These are phyloP conservation scores for Saturnispora ahearnii DNA, from an alignment of 805 yeast genomes.

Conservation along the genomic window DNA sequence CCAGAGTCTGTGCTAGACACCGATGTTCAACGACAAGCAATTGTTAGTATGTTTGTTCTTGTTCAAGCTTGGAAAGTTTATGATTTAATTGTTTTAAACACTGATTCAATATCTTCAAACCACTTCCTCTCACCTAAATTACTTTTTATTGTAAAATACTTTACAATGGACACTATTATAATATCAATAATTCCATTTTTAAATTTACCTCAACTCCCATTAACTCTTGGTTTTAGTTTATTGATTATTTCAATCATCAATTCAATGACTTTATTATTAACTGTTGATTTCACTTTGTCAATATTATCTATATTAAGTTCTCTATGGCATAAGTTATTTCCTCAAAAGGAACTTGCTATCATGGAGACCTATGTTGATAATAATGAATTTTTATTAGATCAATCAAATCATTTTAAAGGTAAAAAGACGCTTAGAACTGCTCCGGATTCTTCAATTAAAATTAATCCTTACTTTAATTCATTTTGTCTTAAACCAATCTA, in stretches of 20 bases:
- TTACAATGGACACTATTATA: slow-evolving; percentile 62
- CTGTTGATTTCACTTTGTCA: slow-evolving; percentile 43
- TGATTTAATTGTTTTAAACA: slow-evolving; percentile 54
- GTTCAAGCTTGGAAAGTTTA: slow-evolving; percentile 84
- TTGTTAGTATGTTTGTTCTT: slow-evolving; percentile 54
- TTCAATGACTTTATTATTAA: slow-evolving; percentile 44
- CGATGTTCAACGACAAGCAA: slow-evolving; percentile 66
- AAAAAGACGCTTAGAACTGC: slow-evolving; percentile 75
- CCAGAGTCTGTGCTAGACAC: slow-evolving; percentile 60
- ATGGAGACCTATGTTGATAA: slow-evolving; percentile 29
- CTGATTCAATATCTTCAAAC: slow-evolving; percentile 22
- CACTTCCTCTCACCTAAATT: slow-evolving; percentile 30
- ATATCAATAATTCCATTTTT: slow-evolving; percentile 65
- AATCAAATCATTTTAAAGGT: slow-evolving; percentile 69
- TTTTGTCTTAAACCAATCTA: slow-evolving; percentile 45
- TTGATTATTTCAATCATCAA: slow-evolving; percentile 39
- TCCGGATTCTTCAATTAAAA: slow-evolving; percentile 81
- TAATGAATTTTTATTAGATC: slow-evolving; percentile 30
- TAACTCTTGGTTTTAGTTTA: slow-evolving; percentile 47
- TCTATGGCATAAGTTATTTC: slow-evolving; percentile 15
- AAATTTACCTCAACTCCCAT: slow-evolving; percentile 65
- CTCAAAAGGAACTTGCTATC: slow-evolving; percentile 27
- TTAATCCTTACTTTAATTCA: slow-evolving; percentile 65
- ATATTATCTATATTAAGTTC: slow-evolving; percentile 23
- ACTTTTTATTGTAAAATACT: slow-evolving; percentile 60